Conservation (phyloP, 2,329 filamentous ascomycete genomes). For the Pseudophaeomoniella oleicola region DNA sequence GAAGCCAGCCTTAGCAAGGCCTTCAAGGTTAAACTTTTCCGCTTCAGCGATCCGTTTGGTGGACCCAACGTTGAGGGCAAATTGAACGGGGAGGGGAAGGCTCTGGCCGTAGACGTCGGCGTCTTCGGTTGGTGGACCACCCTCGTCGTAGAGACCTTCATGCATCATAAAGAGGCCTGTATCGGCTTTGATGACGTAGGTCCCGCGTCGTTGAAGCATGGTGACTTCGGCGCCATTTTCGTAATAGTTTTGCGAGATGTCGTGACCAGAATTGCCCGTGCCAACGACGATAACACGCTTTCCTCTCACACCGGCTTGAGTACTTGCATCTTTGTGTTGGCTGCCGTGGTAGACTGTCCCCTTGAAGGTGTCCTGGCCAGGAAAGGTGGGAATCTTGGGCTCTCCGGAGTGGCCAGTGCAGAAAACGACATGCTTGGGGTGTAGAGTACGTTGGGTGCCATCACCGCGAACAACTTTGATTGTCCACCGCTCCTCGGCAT, state of each 20-base stretch:
- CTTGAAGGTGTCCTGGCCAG: constrained; percentile 24
- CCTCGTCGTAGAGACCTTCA: constrained; percentile 31
- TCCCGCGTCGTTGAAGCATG: constrained; percentile 38
- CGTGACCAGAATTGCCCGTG: constrained; percentile 34
- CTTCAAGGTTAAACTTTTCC: constrained; percentile 30
- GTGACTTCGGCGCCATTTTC: constrained; percentile 35
- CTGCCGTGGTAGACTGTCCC: constrained; percentile 30
- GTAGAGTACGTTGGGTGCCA: constrained; percentile 14
- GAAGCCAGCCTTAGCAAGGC: constrained; percentile 33
- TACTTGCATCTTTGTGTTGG: constrained; percentile 25
- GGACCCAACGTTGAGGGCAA: constrained; percentile 27
- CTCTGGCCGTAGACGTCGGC: constrained; percentile 33
- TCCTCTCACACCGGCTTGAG: constrained; percentile 17
- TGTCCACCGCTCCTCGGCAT: constrained; percentile 22
- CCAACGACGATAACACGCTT: constrained; percentile 35
- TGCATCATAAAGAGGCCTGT: constrained; percentile 29
- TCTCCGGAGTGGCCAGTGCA: constrained; percentile 31
- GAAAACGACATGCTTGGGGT: constrained; percentile 32
- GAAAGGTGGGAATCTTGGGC: constrained; percentile 25
- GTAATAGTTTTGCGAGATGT: constrained; percentile 35
- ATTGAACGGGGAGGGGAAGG: constrained; percentile 31
- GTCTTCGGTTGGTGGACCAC: constrained; percentile 32
- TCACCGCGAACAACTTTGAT: constrained; percentile 15
- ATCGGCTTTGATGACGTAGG: constrained; percentile 33
- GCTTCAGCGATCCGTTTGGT: constrained; percentile 24